These are phyloP conservation scores for Ploettnerulaceae sp. DNA, from an alignment of 2,329 filamentous ascomycete species.

Conservation along the genomic window DNA sequence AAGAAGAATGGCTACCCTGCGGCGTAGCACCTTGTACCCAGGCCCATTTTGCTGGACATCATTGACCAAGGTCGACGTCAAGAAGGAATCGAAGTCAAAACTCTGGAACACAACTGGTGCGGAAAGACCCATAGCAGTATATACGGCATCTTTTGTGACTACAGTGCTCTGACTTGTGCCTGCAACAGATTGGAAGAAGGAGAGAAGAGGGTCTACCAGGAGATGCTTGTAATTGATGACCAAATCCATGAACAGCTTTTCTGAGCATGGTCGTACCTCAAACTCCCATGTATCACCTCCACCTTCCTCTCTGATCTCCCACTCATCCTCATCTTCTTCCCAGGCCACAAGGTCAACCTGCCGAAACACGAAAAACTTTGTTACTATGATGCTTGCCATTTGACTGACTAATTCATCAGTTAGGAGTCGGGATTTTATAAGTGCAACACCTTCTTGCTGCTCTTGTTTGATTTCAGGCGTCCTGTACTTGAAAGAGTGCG, in stretches of 20 bases:
- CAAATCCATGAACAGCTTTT: slow-evolving; percentile 89
- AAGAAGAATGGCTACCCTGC: slow-evolving; percentile 82
- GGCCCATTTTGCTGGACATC: slow-evolving; percentile 65
- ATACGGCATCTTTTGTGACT: slow-evolving; percentile 86
- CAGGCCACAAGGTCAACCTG: slow-evolving; percentile 82
- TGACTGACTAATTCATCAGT: slow-evolving; percentile 71
- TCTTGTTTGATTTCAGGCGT: slow-evolving; percentile 71
- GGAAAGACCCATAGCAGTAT: slow-evolving; percentile 85
- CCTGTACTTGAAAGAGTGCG: slow-evolving; percentile 79
- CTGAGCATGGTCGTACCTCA: slow-evolving; percentile 84
- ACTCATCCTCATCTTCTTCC: slow-evolving; percentile 92
- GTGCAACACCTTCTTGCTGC: slow-evolving; percentile 61
- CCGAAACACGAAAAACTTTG: slow-evolving; percentile 82
- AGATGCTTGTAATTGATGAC: slow-evolving; percentile 83
- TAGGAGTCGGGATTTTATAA: slow-evolving; percentile 70
- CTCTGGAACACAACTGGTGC: slow-evolving; percentile 68
- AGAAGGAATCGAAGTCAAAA: slow-evolving; percentile 79
- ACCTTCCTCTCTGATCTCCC: slow-evolving; percentile 86
- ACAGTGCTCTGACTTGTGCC: slow-evolving; percentile 59
- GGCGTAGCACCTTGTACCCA: slow-evolving; percentile 74
- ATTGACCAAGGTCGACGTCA: slow-evolving; percentile 67
- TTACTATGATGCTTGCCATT: slow-evolving; percentile 80
- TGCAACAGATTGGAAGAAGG: slow-evolving; percentile 76
- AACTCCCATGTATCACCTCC: slow-evolving; percentile 86
- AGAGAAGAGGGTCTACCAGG: slow-evolving; percentile 71